Evolutionary conservation across 169 alveolate genomes (phyloP), one percentile per base, ranked within the genome.

Genomic region (Eimeria sp.): DNA sequence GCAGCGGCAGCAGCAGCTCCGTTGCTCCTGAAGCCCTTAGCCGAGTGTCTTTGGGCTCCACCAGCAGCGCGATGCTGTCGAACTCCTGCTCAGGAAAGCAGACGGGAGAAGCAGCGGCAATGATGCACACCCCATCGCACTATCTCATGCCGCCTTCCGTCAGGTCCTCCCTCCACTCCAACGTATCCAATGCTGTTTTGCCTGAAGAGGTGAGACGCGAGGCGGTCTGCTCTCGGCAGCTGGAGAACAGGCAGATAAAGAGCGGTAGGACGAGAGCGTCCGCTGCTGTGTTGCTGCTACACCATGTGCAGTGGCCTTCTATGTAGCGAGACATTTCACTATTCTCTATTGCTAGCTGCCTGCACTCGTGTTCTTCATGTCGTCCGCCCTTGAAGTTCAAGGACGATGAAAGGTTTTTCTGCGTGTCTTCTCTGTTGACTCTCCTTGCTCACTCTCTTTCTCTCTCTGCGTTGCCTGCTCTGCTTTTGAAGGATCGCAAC

Each of bases 1-100:
- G 61, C 61, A 54, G 61, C 61, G 45, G 61, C 63, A 25, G 27
- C 87, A 16, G 61, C 61, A 25, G 87, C 63, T 25, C 16, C 18
- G 51, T 5, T 10, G 65, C 25, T n/a, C 65, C 87, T 22, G 87
- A 76, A 27, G 43, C 87, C 13, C 65, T 76, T n/a, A 47, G 57
- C 57, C 45, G 87, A 76, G 63, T 76, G 57, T 76, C 87, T 47
- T 43, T 43, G 87, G 87, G 87, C 3, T 40, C 87, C 65, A 40
- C 87, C 13, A 49, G 61, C 43, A 47, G 61, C 43, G 61, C 87
- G 0, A 4, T 11, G 51, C 63, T 40, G n/a, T 22, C 61, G 16
- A 22, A 9, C 61, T 20, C 63, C 14, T 40, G 30, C n/a, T 9
- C 43, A 5, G 87, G 51, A 13, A 40, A 47, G 45, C 87, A 16